Evolutionary conservation across 345 rosid genomes (phyloP), one percentile per base, ranked within the genome.

Genomic region (Durio zibethinus): DNA sequence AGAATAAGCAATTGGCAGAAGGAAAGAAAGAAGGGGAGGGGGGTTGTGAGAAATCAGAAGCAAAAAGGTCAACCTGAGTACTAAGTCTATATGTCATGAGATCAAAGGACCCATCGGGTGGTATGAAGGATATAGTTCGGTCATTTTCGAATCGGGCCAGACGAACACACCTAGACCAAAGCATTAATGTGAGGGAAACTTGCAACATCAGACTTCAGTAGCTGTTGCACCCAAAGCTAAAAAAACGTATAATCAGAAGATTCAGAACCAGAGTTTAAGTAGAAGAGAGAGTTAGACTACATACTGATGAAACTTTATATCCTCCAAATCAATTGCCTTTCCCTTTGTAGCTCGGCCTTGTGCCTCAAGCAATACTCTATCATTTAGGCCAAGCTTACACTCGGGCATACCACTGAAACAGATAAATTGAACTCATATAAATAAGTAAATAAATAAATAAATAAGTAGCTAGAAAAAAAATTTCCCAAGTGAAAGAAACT

Each of bases 31-130:
- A 0, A 48, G 3, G n/a, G n/a, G 3, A 74, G 40, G n/a, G n/a
- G n/a, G n/a, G n/a, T n/a, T n/a, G n/a, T 8, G 29, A 73, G 7
- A 5, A 27, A 64, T 27, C n/a, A 47, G 31, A 50, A 23, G 77
- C 69, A 73, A 72, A 66, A 74, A 72, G 31, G 63, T 72, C 38
- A 78, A 95, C 99, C 99, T 95, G 98, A 68, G 98, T 93, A 78
- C 93, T 93, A 75, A 95, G 97, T 84, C 99, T 90, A 72, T 95
- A 95, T 36, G 98, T 93, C 99, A 95, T 95, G 74, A 95, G 90
- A 82, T 95, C 99, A 80, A 96, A 96, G 86, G 99, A 80, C 25
- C 98, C 99, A 86, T 95, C 99, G 21, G 99, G 99, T 45, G 99
- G 99, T 83, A 95, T 85, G 78, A 93, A 95, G 33, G 99, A 96